Percentiles rank a stretch among this genome's conserved stretches.
Conservation (phyloP, 2,329 filamentous ascomycete species). For the Aspergillus arachidicola region DNA sequence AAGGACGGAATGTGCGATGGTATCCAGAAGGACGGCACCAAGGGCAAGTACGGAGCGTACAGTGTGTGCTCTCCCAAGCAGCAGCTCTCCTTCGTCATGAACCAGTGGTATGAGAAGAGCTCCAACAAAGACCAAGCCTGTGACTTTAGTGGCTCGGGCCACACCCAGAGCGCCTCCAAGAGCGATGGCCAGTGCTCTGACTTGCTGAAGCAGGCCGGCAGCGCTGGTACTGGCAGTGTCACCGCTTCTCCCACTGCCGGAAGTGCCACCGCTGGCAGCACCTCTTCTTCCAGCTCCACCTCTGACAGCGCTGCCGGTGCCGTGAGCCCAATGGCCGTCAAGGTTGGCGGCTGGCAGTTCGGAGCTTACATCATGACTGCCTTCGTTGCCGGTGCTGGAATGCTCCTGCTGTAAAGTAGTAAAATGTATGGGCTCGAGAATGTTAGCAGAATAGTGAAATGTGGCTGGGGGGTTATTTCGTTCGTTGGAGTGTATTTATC, state of each 20-base stretch:
- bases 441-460: background rate
- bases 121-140: constrained; percentile 42
- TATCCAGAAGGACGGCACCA: constrained; percentile 42
- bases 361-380: constrained; percentile 49
- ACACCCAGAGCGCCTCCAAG: constrained; percentile 34
- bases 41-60: constrained; percentile 51
- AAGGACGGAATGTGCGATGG: constrained; percentile 38
- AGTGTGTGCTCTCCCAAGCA: constrained; percentile 50
- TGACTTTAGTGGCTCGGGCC: constrained; percentile 48
- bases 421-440: background rate
- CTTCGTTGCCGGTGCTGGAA: constrained; percentile 47
- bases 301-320: constrained; percentile 38
- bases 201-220: constrained; percentile 44
- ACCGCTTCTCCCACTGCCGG: constrained; percentile 37
- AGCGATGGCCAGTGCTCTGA: constrained; percentile 37
- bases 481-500: background rate
- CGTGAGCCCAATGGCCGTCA: constrained; percentile 36
- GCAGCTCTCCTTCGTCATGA: constrained; percentile 50
- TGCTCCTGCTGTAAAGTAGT: constrained; percentile 49
- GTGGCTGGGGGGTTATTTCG: background rate
- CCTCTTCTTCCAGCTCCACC: constrained; percentile 21
- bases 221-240: constrained; percentile 43
- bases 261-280: constrained; percentile 19
- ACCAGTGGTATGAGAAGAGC: constrained; percentile 47
- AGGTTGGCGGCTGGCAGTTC: constrained; percentile 44